A percentile compares a stretch with the other conserved stretches of the same genome.
Evolutionary conservation across 805 yeast species (phyloP).

Genomic region (Cyberlindnera meyerae): DNA sequence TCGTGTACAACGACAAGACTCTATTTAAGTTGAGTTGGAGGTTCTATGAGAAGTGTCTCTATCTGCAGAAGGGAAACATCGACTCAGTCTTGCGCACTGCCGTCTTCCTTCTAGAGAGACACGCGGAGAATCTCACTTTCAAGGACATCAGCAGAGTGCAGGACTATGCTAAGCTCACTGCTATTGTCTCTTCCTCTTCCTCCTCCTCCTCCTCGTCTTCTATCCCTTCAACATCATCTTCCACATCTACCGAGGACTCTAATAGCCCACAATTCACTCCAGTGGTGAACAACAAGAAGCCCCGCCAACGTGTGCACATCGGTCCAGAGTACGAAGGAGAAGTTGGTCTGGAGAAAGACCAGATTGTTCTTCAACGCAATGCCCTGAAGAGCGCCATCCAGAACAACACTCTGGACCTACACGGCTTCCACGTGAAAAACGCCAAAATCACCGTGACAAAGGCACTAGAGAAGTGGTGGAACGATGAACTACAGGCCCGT

Average conservation of each 20-base stretch:
- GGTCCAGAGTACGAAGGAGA: background rate
- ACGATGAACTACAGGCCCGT: slow-evolving; percentile 42
- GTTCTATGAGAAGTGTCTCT: slow-evolving; percentile 37
- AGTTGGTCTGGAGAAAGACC: slow-evolving; percentile 1
- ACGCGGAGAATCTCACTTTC: slow-evolving; percentile 28
- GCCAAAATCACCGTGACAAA: slow-evolving; percentile 37
- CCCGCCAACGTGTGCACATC: background rate
- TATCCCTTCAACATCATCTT: background rate
- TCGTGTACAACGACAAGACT: slow-evolving; percentile 30
- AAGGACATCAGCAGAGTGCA: slow-evolving; percentile 3
- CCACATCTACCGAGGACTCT: background rate
- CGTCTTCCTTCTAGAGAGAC: slow-evolving; percentile 28
- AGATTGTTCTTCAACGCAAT: slow-evolving; percentile 11
- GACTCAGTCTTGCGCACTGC: slow-evolving; percentile 34
- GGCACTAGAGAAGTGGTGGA: slow-evolving; percentile 59
- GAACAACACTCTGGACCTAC: slow-evolving; percentile 46
- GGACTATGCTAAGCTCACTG: slow-evolving; percentile 4
- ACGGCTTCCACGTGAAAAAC: slow-evolving; percentile 42
- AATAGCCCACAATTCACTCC: background rate
- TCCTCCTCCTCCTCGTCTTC: too few relatives aligned
- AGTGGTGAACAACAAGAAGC: background rate
- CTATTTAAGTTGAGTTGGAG: slow-evolving; percentile 33
- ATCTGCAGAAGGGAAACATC: slow-evolving; percentile 42
- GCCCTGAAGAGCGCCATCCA: slow-evolving; percentile 18
- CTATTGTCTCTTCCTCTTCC: too few relatives aligned